Percentiles rank a stretch among this genome's conserved stretches.
Conservation (phyloP, 305 asterid species). For the Nicotiana rustica region DNA sequence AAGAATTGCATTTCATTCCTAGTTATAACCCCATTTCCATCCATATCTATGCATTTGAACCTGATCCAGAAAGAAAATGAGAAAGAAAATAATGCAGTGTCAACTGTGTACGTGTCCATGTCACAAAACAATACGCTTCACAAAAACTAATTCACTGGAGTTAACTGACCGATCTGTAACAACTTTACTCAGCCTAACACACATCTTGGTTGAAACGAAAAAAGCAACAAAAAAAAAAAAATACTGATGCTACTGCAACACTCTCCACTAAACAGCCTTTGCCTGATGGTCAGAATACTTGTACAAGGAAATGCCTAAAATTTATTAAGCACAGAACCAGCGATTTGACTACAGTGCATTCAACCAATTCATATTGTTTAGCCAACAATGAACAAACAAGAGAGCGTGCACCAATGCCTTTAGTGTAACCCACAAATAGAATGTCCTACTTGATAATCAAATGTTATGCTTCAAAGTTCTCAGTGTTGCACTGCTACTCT, state of each 20-base stretch:
- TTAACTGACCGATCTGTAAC: slow-evolving; percentile 17
- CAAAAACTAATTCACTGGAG: neutral
- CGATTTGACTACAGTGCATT: neutral
- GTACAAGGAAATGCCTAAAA: slow-evolving; percentile 1
- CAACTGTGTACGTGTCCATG: neutral
- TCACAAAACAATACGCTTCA: slow-evolving; percentile 7
- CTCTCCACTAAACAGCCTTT: neutral
- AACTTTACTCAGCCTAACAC: neutral
- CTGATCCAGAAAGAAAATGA: slow-evolving; percentile 49
- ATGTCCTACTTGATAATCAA: slow-evolving; percentile 21
- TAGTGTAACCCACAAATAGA: neutral
- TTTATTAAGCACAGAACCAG: slow-evolving; percentile 6
- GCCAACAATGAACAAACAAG: slow-evolving; percentile 20
- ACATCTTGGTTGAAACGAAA: neutral
- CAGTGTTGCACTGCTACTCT: neutral
- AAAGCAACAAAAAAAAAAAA: neutral
- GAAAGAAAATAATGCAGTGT: slow-evolving; percentile 16
- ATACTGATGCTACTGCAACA: neutral
- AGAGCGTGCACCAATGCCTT: neutral
- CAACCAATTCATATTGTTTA: neutral
- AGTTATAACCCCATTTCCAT: slow-evolving; percentile 92
- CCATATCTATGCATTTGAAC: slow-evolving; percentile 99
- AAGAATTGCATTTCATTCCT: slow-evolving; percentile 98
- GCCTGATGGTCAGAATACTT: slow-evolving; percentile 12
- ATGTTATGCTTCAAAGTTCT: neutral